Evolutionary conservation across 2,329 filamentous ascomycete species (phyloP), one percentile per base, ranked within the genome.

Genomic region (Eutypella sp.): DNA sequence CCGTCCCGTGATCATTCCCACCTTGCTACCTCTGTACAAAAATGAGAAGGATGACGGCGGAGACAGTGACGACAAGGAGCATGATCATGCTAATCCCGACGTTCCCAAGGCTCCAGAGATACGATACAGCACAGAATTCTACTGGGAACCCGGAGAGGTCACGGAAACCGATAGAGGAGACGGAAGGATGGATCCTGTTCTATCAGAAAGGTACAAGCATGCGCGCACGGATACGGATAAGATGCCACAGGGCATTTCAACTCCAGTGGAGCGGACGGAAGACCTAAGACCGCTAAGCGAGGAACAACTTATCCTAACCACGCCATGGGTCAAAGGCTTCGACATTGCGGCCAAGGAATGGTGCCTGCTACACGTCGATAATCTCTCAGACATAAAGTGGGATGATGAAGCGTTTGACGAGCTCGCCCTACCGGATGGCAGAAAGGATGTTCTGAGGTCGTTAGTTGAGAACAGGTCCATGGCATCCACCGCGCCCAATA

Each of bases 391-490:
- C n/a, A n/a, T n/a, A n/a, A n/a, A n/a, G n/a, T n/a, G n/a, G n/a
- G n/a, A n/a, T n/a, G n/a, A n/a, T n/a, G n/a, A n/a, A n/a, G 74
- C 74, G 7, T 79, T 79, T 44, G 59, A 67, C 33, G 69, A 64
- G 3, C 70, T 79, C 3, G 74, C 78, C 9, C 65, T 79, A 20
- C 70, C 72, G 1, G 52, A 66, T 1, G 71, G 71, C 23, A 67
- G 75, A 44, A 79, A 79, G 58, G 71, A 76, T 33, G 64, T 79
- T n/a, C n/a, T n/a, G n/a, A n/a, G n/a, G n/a, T n/a, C n/a, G n/a
- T n/a, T n/a, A n/a, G n/a, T n/a, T n/a, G n/a, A n/a, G n/a, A n/a
- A n/a, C n/a, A n/a, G 9, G 70, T 78, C 51, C 65, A 71, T 6
- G 71, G 73, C 2, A 74, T 78, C 43, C 18, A 15, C 5, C 15